phyloP scores from a whole-genome alignment of 768 basidiomycete genomes.

The Tremella mesenterica region DNA sequence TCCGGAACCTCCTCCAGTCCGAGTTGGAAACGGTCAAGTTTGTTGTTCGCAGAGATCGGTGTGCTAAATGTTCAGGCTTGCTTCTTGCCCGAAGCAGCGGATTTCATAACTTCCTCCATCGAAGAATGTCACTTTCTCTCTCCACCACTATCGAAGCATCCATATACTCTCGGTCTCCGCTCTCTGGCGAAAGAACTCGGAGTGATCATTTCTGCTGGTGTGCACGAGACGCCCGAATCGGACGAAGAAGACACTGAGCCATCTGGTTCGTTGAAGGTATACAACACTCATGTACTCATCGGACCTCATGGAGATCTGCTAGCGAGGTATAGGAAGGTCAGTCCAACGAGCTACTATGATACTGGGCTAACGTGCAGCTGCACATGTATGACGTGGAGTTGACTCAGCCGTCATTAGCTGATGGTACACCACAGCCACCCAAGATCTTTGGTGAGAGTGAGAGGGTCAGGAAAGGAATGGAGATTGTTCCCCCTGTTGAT shows the following conservation, averaged over 20 bases:
- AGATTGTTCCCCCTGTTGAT: constrained; percentile 20
- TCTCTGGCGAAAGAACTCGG: constrained; percentile 33
- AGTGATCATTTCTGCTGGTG: constrained; percentile 29
- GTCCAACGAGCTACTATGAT: background rate
- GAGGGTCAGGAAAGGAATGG: constrained; percentile 17
- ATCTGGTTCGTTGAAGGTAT: constrained; percentile 19
- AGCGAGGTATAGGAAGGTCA: constrained; percentile 33
- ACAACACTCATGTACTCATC: constrained; percentile 37
- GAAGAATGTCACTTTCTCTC: constrained; percentile 28
- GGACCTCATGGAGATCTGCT: constrained; percentile 18
- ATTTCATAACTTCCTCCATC: constrained; percentile 27
- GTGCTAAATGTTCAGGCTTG: constrained; percentile 13
- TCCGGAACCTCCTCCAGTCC: no score
- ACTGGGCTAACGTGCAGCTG: constrained; percentile 13
- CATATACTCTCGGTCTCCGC: constrained; percentile 31
- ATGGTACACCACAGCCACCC: constrained; percentile 13
- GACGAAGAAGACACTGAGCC: constrained; percentile 21
- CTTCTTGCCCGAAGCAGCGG: constrained; percentile 43
- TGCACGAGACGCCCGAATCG: constrained; percentile 36
- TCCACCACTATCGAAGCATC: constrained; percentile 25
- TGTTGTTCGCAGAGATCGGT: background rate
- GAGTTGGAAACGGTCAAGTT: no score
- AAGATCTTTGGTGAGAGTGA: constrained; percentile 1
- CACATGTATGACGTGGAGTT: constrained; percentile 40
- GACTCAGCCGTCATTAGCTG: constrained; percentile 11